Conservation (phyloP, 306 rosid species). For the Prosopis cineraria region DNA sequence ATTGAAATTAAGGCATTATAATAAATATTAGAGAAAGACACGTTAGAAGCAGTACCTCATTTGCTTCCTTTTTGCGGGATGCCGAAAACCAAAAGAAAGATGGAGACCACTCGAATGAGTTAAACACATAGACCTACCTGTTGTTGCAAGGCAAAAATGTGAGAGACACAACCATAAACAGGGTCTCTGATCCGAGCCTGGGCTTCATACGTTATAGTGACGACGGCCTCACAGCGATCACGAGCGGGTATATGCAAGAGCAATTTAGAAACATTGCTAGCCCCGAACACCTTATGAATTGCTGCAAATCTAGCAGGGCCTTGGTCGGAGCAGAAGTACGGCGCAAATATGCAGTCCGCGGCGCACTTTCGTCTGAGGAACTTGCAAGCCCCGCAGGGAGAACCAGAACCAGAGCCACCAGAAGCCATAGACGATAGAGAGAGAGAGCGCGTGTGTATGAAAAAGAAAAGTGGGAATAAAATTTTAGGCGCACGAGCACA, state of each 20-base stretch:
- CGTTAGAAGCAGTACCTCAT: too few species aligned
- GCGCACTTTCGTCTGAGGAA: conserved; percentile 90
- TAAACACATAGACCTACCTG: conserved; percentile 51
- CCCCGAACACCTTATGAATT: conserved; percentile 95
- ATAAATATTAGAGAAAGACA: too few species aligned
- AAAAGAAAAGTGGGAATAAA: conserved; percentile 28
- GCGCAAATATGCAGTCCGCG: conserved; percentile 85
- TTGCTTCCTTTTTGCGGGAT: conserved; percentile 30
- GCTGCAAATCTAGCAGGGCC: conserved; percentile 94
- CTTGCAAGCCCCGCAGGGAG: conserved; percentile 99
- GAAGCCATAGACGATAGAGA: conserved; percentile 42
- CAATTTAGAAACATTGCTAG: conserved; percentile 89
- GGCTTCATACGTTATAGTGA: conserved; percentile 94
- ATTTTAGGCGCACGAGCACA: conserved; percentile 70
- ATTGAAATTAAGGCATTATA: too few species aligned
- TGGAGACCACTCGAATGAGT: too few species aligned
- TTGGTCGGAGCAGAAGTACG: conserved; percentile 88
- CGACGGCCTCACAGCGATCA: conserved; percentile 91
- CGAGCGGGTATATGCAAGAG: conserved; percentile 76
- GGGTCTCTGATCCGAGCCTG: conserved; percentile 94
- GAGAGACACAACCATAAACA: conserved; percentile 95
- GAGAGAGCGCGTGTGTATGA: background rate
- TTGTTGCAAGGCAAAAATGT: conserved; percentile 93
- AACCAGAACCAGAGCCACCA: conserved; percentile 44
- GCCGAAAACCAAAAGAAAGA: background rate